Percentiles rank a stretch among this genome's conserved stretches.
phyloP scores from a whole-genome alignment of 2,329 filamentous ascomycete species.

The Cladobotryum protrusum region DNA sequence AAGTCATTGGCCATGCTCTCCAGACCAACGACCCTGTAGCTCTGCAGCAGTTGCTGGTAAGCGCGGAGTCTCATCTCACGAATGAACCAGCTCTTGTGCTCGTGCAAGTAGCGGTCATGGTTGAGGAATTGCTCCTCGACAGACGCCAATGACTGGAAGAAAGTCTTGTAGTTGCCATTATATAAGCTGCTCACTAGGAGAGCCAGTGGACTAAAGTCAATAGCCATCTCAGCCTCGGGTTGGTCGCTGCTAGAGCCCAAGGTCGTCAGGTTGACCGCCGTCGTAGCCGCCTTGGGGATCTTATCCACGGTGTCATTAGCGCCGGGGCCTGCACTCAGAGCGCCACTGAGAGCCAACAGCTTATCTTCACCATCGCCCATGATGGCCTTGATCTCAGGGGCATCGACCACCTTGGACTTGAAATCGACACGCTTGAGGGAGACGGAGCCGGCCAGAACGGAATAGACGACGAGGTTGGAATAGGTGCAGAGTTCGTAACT shows the following conservation, averaged over 20 bases:
- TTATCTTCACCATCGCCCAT: constrained; percentile 86
- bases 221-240: constrained; percentile 69
- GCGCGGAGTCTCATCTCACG: constrained; percentile 95
- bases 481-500: constrained; percentile 98
- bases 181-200: constrained; percentile 88
- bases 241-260: constrained; percentile 66
- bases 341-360: constrained; percentile 72
- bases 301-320: constrained; percentile 67
- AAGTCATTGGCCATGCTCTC: constrained; percentile 97
- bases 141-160: constrained; percentile 81
- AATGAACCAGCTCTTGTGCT: constrained; percentile 96
- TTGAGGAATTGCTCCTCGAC: constrained; percentile 93
- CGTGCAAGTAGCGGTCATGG: constrained; percentile 89
- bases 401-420: constrained; percentile 98
- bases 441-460: constrained; percentile 87
- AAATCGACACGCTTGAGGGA: constrained; percentile 96
- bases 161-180: constrained; percentile 86
- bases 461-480: constrained; percentile 89
- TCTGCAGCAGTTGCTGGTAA: constrained; percentile 95
- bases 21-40: constrained; percentile 93
- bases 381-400: constrained; percentile 96
- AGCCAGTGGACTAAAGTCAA: constrained; percentile 85
- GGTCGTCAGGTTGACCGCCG: constrained; percentile 82
- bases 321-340: constrained; percentile 72
- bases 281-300: constrained; percentile 44